Evolutionary conservation across 805 yeast species (phyloP).

Genomic region (Myxozyma udenii): DNA sequence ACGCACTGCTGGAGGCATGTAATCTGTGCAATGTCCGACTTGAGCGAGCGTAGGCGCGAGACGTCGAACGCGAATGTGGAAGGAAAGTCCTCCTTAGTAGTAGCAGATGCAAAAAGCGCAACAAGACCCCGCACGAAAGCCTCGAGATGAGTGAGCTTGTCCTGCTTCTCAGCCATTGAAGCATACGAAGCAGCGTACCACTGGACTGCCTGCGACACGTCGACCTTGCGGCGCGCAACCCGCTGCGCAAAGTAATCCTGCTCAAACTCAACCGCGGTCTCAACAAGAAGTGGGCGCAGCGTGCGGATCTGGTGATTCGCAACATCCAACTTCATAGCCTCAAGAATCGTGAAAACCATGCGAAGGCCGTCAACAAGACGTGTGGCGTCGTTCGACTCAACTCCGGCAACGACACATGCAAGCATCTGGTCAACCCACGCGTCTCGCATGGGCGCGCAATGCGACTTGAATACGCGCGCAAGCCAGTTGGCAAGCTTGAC

Average conservation of each 20-base stretch:
- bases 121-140: slow-evolving; percentile 20
- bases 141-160: slow-evolving; percentile 4
- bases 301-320: slow-evolving; percentile 92
- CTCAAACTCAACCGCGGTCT: slow-evolving; percentile 86
- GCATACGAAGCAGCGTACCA: slow-evolving; percentile 50
- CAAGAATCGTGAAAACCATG: slow-evolving; percentile 74
- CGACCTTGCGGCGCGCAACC: slow-evolving; percentile 48
- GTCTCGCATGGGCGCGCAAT: slow-evolving; percentile 96
- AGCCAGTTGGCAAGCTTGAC: slow-evolving; percentile 70
- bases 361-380: slow-evolving; percentile 72
- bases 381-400: slow-evolving; percentile 7
- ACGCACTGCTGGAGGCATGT: slow-evolving; percentile 75
- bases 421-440: slow-evolving; percentile 84
- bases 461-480: slow-evolving; percentile 72
- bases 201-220: slow-evolving; percentile 55
- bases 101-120: slow-evolving; percentile 17
- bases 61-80: slow-evolving; percentile 80
- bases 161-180: slow-evolving; percentile 1
- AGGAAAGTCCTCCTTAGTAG: slow-evolving; percentile 56
- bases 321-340: slow-evolving; percentile 91
- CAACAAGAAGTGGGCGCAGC: slow-evolving; percentile 75
- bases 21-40: slow-evolving; percentile 83
- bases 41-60: slow-evolving; percentile 66
- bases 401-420: slow-evolving; percentile 43
- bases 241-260: slow-evolving; percentile 66